These are phyloP conservation scores for Plectranthus barbatus DNA, from an alignment of 257 asterid species.

Conservation along the genomic window DNA sequence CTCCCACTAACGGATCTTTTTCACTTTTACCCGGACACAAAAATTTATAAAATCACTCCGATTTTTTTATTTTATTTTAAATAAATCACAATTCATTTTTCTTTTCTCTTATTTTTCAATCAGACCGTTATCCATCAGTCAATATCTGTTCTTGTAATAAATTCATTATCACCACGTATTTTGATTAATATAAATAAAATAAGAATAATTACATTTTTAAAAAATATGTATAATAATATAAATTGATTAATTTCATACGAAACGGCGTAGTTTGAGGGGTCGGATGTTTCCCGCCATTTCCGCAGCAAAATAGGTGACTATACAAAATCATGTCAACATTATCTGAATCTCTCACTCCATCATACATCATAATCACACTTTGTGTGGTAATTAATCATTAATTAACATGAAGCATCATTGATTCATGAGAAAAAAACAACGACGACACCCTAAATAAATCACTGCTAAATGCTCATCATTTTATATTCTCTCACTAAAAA, in stretches of 20 bases:
- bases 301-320: constrained; percentile 24
- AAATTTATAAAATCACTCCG: not conserved
- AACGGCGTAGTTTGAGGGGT: not conserved
- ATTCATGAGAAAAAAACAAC: not conserved
- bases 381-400: not conserved
- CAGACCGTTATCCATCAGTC: too few species aligned
- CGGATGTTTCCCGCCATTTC: constrained; percentile 13
- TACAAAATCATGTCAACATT: constrained; percentile 32
- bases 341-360: too few species aligned
- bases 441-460: not conserved
- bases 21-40: not conserved
- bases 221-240: too few species aligned
- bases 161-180: too few species aligned
- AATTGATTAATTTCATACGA: not conserved
- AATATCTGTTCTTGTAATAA: too few species aligned
- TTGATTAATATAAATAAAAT: too few species aligned
- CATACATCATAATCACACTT: not conserved
- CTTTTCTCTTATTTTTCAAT: too few species aligned
- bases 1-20: not conserved
- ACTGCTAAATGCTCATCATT: not conserved
- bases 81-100: too few species aligned
- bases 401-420: not conserved
- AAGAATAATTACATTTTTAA: too few species aligned
- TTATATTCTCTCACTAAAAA: not conserved
- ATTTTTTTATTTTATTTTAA: not conserved